Percentiles rank a stretch among this genome's conserved stretches.
These are phyloP conservation scores for Aureobasidium zeae DNA, from an alignment of 2,329 filamentous ascomycete genomes.

Conservation along the genomic window DNA sequence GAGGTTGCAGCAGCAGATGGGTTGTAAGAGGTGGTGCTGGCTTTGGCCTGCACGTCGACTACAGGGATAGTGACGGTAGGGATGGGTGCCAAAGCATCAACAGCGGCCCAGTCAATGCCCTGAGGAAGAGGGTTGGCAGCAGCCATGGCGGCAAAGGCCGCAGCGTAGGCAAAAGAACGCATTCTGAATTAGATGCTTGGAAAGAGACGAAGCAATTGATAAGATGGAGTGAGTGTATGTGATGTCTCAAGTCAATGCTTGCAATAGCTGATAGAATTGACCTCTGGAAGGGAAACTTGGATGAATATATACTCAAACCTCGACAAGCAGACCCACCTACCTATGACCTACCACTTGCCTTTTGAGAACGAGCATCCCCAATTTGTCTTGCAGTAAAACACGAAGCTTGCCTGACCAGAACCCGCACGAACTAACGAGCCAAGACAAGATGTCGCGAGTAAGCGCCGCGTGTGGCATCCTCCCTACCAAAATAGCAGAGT, in stretches of 20 bases:
- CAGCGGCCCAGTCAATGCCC: slow-evolving; percentile 18
- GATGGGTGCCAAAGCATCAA: slow-evolving; percentile 15
- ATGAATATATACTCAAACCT: slow-evolving; percentile 9
- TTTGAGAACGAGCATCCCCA: slow-evolving; percentile 9
- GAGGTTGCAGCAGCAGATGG: slow-evolving; percentile 14
- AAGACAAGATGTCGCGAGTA: slow-evolving; percentile 8
- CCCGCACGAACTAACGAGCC: slow-evolving; percentile 1
- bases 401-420: slow-evolving; percentile 1
- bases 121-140: slow-evolving; percentile 15
- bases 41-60: slow-evolving; percentile 13
- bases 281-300: no score
- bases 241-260: no score
- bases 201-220: no score
- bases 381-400: background rate
- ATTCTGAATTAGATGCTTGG: background rate
- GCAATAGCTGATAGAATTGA: no score
- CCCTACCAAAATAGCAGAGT: background rate
- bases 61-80: slow-evolving; percentile 14
- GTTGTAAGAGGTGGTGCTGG: slow-evolving; percentile 16
- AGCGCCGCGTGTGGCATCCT: background rate
- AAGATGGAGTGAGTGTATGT: no score
- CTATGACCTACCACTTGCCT: slow-evolving; percentile 1
- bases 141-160: slow-evolving; percentile 15
- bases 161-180: slow-evolving; percentile 11
- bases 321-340: background rate